Conservation (phyloP, 768 basidiomycete species). For the Tricholoma flavovirens region DNA sequence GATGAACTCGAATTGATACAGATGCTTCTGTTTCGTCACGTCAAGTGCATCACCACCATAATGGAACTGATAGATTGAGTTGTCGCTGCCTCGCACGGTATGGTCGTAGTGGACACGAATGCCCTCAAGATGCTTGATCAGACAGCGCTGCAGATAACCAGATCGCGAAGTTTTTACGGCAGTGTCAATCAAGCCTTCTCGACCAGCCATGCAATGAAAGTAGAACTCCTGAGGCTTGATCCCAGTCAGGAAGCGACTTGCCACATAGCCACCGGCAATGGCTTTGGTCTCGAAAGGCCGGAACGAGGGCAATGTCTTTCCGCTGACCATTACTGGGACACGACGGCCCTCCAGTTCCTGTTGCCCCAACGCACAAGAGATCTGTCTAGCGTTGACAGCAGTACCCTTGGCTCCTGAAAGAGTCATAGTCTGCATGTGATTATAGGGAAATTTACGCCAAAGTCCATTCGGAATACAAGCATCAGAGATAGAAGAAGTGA, state of each 20-base stretch:
- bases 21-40: slow-evolving; percentile 95
- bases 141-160: slow-evolving; percentile 94
- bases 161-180: slow-evolving; percentile 99
- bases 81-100: slow-evolving; percentile 93
- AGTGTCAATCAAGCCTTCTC: slow-evolving; percentile 98
- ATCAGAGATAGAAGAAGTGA: slow-evolving; percentile 88
- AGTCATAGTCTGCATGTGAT: slow-evolving; percentile 99
- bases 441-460: slow-evolving; percentile 91
- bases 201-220: slow-evolving; percentile 99
- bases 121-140: slow-evolving; percentile 98
- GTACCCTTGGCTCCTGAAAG: slow-evolving; percentile 97
- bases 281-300: slow-evolving; percentile 96
- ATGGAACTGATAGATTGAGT: slow-evolving; percentile 89
- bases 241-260: slow-evolving; percentile 97
- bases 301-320: slow-evolving; percentile 97
- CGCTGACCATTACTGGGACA: slow-evolving; percentile 98
- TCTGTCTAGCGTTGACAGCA: slow-evolving; percentile 94
- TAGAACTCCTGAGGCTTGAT: slow-evolving; percentile 99
- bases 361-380: slow-evolving; percentile 96
- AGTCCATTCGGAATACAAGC: slow-evolving; percentile 81
- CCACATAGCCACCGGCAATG: slow-evolving; percentile 96
- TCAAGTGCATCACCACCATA: slow-evolving; percentile 97
- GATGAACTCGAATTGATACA: slow-evolving; percentile 91
- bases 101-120: slow-evolving; percentile 96
- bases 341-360: slow-evolving; percentile 98